These are phyloP conservation scores for Eudorina sp. DNA, from an alignment of 139 green algal genomes.

Conservation along the genomic window DNA sequence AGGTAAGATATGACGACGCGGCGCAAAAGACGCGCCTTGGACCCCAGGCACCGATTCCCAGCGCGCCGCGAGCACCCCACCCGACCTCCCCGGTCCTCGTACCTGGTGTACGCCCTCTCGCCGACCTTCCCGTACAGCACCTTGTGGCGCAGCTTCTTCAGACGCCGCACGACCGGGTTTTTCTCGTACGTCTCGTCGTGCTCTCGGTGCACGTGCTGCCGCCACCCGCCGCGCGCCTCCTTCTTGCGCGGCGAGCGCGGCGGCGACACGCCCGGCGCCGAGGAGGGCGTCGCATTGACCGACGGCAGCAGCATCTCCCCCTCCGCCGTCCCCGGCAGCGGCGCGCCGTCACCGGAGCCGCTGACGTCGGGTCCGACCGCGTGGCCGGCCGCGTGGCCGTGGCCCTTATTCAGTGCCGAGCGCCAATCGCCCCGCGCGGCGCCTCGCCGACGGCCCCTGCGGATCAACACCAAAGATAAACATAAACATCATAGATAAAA, in stretches of 20 bases:
- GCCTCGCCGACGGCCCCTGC: neutral
- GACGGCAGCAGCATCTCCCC: neutral
- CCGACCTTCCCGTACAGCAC: slow-evolving; percentile 33
- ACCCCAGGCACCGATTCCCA: too few relatives aligned
- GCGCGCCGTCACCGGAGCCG: neutral
- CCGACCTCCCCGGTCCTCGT: too few relatives aligned
- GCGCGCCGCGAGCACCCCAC: too few relatives aligned
- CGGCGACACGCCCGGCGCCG: neutral
- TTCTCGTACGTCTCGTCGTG: neutral
- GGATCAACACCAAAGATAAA: neutral
- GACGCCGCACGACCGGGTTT: slow-evolving; percentile 33
- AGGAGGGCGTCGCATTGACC: neutral
- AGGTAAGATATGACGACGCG: too few relatives aligned
- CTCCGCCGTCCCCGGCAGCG: neutral
- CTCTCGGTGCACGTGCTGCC: neutral
- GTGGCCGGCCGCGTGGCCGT: neutral
- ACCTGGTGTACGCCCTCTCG: slow-evolving; percentile 40
- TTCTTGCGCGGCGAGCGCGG: slow-evolving; percentile 9
- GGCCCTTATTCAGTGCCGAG: neutral
- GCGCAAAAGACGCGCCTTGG: too few relatives aligned
- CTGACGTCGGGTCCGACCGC: neutral
- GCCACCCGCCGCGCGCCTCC: slow-evolving; percentile 9
- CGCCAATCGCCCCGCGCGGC: neutral
- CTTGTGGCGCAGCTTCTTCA: slow-evolving; percentile 48
- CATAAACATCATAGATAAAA: neutral